Base-by-base conservation (phyloP, 2,329 filamentous ascomycete species). In the Graphium sp. region DNA sequence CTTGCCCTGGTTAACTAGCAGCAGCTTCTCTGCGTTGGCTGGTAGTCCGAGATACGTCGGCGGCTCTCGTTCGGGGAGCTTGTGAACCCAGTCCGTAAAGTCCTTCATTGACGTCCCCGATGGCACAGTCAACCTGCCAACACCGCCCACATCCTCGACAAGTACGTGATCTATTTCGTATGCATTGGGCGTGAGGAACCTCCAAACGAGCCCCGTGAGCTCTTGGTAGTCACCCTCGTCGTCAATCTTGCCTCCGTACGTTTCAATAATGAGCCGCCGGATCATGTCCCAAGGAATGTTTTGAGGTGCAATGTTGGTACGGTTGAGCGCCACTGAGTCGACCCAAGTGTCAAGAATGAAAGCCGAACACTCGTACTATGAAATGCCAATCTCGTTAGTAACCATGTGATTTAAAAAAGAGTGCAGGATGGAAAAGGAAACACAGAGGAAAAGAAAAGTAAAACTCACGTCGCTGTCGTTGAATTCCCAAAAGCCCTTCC, bases 401-500 rank as follows among this genome's bases (percentile, higher is more conserved):
- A 22, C 4, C 5, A 20, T 15, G n/a, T 17, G 20, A n/a, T 26
- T 11, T 30, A 9, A 18, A 19, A 18, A 22, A 16, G 19, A 14
- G 12, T 12, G 22, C 25, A 18, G 11, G 18, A 14, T 25, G 14
- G 27, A 21, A 5, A 19, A 9, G 7, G n/a, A 9, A 34, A 21
- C 4, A 11, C 9, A 24, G 17, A 13, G 17, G 24, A 10, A 22
- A 12, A 18, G 21, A n/a, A 15, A n/a, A 15, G 10, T 15, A 23
- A 32, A 39, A 74, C 81, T 79, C 70, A 91, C 82, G 55, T 98
- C 89, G 41, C 85, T 92, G 53, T 98, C 91, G 48, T 98, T 98
- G 53, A 98, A 98, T 54, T 98, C 91, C 89, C 91, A 98, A 65
- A 94, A 93, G 30, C 84, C 83, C 60, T 92, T 94, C 89, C 89